phyloP scores from a whole-genome alignment of 495 filamentous ascomycete genomes.

The Penicillium paradoxum region DNA sequence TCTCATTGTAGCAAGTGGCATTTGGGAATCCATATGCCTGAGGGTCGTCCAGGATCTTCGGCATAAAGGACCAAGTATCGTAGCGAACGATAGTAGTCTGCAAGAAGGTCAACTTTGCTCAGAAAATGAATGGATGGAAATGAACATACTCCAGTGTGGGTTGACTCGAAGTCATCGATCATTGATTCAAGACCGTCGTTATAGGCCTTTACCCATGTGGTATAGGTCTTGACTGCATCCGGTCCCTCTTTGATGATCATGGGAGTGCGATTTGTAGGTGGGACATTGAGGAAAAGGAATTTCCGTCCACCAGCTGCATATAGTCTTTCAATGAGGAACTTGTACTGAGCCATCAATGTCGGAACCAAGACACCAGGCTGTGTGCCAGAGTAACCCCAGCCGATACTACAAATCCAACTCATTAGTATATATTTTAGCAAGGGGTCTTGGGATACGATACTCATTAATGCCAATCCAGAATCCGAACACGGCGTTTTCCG shows the following conservation, averaged over 20 bases:
- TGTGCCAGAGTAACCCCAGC: constrained; percentile 53
- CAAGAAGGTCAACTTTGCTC: constrained; percentile 8
- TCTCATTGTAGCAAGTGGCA: constrained; percentile 28
- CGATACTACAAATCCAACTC: constrained; percentile 38
- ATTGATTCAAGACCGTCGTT: constrained; percentile 26
- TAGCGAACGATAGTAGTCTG: constrained; percentile 25
- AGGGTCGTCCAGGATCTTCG: constrained; percentile 50
- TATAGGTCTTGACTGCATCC: constrained; percentile 20
- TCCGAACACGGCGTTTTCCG: constrained; percentile 57
- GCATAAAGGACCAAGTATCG: constrained; percentile 41
- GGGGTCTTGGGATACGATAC: constrained; percentile 11
- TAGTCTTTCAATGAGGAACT: constrained; percentile 48
- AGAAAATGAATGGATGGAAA: neutral
- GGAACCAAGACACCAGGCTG: constrained; percentile 41
- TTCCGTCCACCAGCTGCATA: constrained; percentile 64
- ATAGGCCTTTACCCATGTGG: constrained; percentile 26
- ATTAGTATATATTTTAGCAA: neutral
- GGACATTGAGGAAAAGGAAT: constrained; percentile 70
- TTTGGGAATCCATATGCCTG: constrained; percentile 33
- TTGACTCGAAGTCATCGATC: constrained; percentile 21
- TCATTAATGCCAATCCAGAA: constrained; percentile 82
- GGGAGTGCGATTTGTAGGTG: constrained; percentile 63
- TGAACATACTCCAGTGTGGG: constrained; percentile 24
- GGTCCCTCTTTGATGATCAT: constrained; percentile 35
- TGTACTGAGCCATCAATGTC: constrained; percentile 57